These are phyloP conservation scores for Plasmodium gonderi DNA, from an alignment of 169 alveolate species.

Conservation along the genomic window DNA sequence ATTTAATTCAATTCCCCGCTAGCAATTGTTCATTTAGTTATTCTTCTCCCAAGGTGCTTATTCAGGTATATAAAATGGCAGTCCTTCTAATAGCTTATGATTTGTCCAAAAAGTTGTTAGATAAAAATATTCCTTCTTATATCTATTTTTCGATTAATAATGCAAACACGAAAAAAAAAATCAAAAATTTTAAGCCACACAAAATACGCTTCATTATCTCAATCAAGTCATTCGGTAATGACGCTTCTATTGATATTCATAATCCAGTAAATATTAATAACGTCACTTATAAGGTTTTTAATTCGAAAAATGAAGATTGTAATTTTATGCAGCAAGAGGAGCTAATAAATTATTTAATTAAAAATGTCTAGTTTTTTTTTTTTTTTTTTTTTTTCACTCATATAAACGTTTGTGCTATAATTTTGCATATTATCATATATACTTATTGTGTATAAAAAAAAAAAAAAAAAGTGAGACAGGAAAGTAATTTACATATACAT, in stretches of 20 bases:
- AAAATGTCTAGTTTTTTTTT: constrained; percentile 10
- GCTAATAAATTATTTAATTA: constrained; percentile 42
- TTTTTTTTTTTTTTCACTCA: too few relatives aligned
- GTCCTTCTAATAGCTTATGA: constrained; percentile 51
- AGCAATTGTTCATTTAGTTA: constrained; percentile 20
- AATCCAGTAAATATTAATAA: constrained; percentile 32
- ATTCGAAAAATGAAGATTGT: constrained; percentile 42
- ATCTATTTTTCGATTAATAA: constrained; percentile 34
- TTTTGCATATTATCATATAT: too few relatives aligned
- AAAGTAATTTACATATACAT: too few relatives aligned
- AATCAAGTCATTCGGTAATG: constrained; percentile 32
- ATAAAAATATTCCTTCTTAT: constrained; percentile 47
- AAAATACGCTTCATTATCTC: constrained; percentile 48
- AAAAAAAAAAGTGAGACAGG: too few relatives aligned
- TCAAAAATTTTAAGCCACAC: constrained; percentile 41
- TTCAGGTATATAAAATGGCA: constrained; percentile 48
- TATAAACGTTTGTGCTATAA: too few relatives aligned
- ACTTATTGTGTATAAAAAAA: too few relatives aligned
- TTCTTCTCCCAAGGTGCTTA: constrained; percentile 44
- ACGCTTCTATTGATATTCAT: constrained; percentile 5
- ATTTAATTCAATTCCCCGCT: not conserved
- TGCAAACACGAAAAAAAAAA: constrained; percentile 44
- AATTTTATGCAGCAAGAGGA: constrained; percentile 39
- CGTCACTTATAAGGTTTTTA: constrained; percentile 48
- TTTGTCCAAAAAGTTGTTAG: constrained; percentile 57